Conservation (phyloP, 495 filamentous ascomycete species). For the Neurospora sp. region DNA sequence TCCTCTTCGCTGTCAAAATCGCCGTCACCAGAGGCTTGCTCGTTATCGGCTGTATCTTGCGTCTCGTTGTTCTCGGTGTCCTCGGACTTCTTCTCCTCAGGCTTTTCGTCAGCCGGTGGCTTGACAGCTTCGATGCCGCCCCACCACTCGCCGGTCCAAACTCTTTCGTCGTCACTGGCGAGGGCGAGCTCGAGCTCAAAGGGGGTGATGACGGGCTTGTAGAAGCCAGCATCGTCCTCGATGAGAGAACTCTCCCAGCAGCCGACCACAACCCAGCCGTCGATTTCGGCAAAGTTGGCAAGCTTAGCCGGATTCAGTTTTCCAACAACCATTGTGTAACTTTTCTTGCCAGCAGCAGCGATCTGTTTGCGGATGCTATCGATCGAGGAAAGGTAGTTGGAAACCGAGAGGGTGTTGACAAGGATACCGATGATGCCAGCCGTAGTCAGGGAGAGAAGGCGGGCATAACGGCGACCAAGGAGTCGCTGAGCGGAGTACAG, state of each 20-base stretch:
- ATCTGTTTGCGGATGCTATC: slow-evolving; percentile 61
- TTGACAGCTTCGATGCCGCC: slow-evolving; percentile 55
- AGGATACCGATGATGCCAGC: slow-evolving; percentile 82
- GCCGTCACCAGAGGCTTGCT: slow-evolving; percentile 5
- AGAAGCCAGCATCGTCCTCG: slow-evolving; percentile 69
- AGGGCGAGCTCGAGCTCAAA: slow-evolving; percentile 78
- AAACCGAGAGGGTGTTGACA: slow-evolving; percentile 86
- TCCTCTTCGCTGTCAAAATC: slow-evolving; percentile 28
- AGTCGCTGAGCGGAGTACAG: slow-evolving; percentile 37
- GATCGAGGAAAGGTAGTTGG: slow-evolving; percentile 78
- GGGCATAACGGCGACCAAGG: slow-evolving; percentile 77
- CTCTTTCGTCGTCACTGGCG: slow-evolving; percentile 53
- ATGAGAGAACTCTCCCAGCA: slow-evolving; percentile 95
- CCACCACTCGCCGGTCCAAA: slow-evolving; percentile 70
- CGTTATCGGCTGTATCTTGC: slow-evolving; percentile 8
- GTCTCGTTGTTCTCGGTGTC: slow-evolving; percentile 6
- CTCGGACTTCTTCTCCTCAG: not conserved
- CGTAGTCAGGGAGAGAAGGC: slow-evolving; percentile 70
- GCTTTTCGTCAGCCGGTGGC: not conserved
- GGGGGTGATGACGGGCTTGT: slow-evolving; percentile 77
- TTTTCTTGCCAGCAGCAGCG: slow-evolving; percentile 72
- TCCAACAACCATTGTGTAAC: slow-evolving; percentile 91
- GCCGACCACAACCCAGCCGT: slow-evolving; percentile 93
- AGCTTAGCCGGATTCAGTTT: slow-evolving; percentile 94
- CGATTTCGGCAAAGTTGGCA: slow-evolving; percentile 91